phyloP scores from a whole-genome alignment of 768 basidiomycete genomes.

The Rhizopogon vinicolor region DNA sequence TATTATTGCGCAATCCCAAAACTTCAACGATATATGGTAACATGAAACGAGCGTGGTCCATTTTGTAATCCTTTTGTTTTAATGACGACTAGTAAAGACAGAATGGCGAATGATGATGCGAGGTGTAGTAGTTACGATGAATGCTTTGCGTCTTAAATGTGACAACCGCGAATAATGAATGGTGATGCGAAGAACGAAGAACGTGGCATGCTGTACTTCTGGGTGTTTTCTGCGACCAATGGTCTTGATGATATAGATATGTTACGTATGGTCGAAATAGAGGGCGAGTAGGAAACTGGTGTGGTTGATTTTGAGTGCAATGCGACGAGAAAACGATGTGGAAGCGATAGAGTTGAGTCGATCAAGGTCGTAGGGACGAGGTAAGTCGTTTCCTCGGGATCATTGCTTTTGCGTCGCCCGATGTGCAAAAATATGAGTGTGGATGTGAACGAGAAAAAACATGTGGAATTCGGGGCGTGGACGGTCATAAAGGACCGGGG shows the following conservation, averaged over 20 bases:
- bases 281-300: conserved; percentile 20
- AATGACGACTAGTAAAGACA: conserved; percentile 15
- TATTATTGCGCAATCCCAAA: background rate
- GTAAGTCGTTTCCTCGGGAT: conserved; percentile 11
- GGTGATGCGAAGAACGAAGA: conserved; percentile 18
- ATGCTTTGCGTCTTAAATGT: conserved; percentile 21
- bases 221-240: conserved; percentile 24
- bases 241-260: conserved; percentile 32
- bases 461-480: background rate
- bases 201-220: conserved; percentile 27
- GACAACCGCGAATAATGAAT: conserved; percentile 25
- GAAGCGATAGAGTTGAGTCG: conserved; percentile 8
- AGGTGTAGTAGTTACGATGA: conserved; percentile 19
- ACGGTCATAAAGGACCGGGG: conserved; percentile 18
- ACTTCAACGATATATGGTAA: conserved; percentile 1
- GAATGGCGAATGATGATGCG: conserved; percentile 14
- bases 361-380: conserved; percentile 17
- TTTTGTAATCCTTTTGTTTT: conserved; percentile 11
- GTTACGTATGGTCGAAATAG: conserved; percentile 26
- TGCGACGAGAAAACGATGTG: conserved; percentile 13
- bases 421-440: conserved; percentile 4
- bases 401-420: conserved; percentile 8
- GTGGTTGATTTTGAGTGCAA: conserved; percentile 21
- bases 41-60: conserved; percentile 10
- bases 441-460: conserved; percentile 1